Conservation (phyloP, 2,329 filamentous ascomycete species). For the Penicillium brevicompactum region DNA sequence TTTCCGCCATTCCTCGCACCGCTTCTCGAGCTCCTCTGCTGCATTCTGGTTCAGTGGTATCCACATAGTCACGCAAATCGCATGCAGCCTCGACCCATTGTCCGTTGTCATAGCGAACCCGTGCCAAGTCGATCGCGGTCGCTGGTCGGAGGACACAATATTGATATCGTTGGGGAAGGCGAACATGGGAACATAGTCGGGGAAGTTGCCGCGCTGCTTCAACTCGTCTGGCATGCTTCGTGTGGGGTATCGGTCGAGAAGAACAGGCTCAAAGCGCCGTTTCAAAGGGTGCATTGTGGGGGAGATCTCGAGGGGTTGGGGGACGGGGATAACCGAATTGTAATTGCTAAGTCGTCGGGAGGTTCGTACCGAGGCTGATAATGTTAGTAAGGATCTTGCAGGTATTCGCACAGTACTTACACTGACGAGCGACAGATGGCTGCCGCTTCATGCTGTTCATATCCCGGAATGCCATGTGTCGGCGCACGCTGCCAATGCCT, state of each 20-base stretch:
- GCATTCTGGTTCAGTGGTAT: slow-evolving; percentile 79
- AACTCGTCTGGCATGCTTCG: slow-evolving; percentile 79
- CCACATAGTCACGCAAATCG: slow-evolving; percentile 90
- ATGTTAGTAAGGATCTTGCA: too few species aligned
- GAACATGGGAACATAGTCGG: slow-evolving; percentile 99
- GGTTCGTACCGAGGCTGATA: slow-evolving; percentile 69
- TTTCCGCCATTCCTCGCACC: slow-evolving; percentile 85
- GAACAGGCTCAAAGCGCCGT: slow-evolving; percentile 90
- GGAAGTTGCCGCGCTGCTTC: slow-evolving; percentile 79
- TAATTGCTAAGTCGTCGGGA: slow-evolving; percentile 92
- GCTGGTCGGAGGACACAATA: slow-evolving; percentile 91
- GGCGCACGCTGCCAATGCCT: slow-evolving; percentile 80
- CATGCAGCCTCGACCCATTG: slow-evolving; percentile 89
- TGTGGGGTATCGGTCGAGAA: slow-evolving; percentile 90
- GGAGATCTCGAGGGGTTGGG: slow-evolving; percentile 84
- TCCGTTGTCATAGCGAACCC: slow-evolving; percentile 97
- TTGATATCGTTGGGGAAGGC: slow-evolving; percentile 98
- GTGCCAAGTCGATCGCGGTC: slow-evolving; percentile 96
- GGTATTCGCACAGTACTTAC: slow-evolving; percentile 51
- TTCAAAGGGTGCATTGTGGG: slow-evolving; percentile 95
- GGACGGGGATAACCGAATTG: slow-evolving; percentile 93
- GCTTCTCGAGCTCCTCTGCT: slow-evolving; percentile 71
- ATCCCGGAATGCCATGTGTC: slow-evolving; percentile 89
- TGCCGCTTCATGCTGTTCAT: slow-evolving; percentile 95
- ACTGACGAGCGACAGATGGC: slow-evolving; percentile 71